Base-by-base conservation (phyloP, 768 basidiomycete genomes). In the Tulasnella sp. region DNA sequence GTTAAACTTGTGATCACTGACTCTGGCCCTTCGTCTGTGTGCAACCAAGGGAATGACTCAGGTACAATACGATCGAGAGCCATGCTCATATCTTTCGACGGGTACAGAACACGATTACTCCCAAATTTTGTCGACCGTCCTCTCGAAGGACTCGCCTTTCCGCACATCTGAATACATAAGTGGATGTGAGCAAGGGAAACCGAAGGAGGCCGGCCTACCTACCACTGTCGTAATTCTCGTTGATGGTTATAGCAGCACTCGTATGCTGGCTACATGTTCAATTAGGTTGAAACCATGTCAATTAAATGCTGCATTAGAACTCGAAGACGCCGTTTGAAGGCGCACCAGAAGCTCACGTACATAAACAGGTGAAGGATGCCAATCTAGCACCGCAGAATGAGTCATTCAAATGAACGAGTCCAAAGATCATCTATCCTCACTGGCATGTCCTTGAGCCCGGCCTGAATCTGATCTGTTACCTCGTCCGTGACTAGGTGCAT, bases 81-180 rank as follows among this genome's bases (percentile, higher is more conserved):
- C 89, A 93, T 94, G 66, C 89, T 83, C 92, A 96, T 93, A 68
- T 96, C 92, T 87, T 61, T n/a, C n/a, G n/a, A n/a, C n/a, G n/a
- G n/a, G n/a, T n/a, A n/a, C 60, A 2, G 62, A 53, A 52, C 29
- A 25, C 1, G 19, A 31, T 21, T 30, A 2, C 24, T 11, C 21
- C 27, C 19, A 24, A n/a, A 38, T 59, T n/a, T 17, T 19, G 12
- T 57, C 42, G 10, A 10, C 31, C 2, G 21, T 3, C 15, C 24
- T 1, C 12, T 38, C 11, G 46, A 10, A 12, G 12, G n/a, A 44
- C 49, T 10, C 30, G 65, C 66, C 65, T 57, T 62, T 65, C 34
- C 68, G 67, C 17, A 65, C 68, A 60, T 68, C 65, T 65, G 38
- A 38, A 38, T 15, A 38, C 15, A 10, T 17, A 9, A 19, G 22